phyloP scores from a whole-genome alignment of 208 protist species.

The Leishmania mexicana region DNA sequence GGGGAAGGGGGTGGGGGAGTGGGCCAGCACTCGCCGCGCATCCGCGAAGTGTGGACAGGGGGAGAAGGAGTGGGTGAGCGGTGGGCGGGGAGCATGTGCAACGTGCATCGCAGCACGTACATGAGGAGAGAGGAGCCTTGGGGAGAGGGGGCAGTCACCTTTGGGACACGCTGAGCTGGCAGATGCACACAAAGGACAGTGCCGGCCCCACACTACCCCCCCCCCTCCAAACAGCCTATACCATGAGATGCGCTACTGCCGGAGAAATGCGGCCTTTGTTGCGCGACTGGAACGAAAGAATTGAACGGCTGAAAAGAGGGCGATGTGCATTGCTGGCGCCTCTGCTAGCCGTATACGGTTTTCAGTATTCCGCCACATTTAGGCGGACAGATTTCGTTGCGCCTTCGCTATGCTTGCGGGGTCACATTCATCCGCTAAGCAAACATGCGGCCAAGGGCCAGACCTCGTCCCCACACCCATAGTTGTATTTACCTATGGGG shows the following conservation, averaged over 20 bases:
- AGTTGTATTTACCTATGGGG: not conserved
- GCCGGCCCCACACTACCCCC: not conserved
- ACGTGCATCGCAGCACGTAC: not conserved
- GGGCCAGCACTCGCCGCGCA: not conserved
- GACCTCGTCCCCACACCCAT: not conserved
- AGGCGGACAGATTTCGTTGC: not conserved
- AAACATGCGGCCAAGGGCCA: not conserved
- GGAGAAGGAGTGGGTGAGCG: not conserved
- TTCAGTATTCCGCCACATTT: not conserved
- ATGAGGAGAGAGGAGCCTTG: not conserved
- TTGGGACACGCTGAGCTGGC: not conserved
- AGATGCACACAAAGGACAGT: not conserved
- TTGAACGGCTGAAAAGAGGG: not conserved
- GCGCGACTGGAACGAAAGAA: not conserved
- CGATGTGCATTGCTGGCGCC: not conserved
- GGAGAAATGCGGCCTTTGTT: not conserved
- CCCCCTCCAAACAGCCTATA: not conserved
- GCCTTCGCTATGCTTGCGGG: not conserved
- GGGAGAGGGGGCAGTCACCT: too few species aligned
- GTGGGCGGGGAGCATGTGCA: not conserved
- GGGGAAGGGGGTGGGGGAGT: not conserved
- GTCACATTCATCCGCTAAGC: not conserved
- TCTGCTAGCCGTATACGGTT: not conserved
- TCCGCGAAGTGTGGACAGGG: conserved; percentile 8
- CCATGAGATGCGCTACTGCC: not conserved